Evolutionary conservation across 73 alveolate species (phyloP).

Genomic region (Loxodes magnus): DNA sequence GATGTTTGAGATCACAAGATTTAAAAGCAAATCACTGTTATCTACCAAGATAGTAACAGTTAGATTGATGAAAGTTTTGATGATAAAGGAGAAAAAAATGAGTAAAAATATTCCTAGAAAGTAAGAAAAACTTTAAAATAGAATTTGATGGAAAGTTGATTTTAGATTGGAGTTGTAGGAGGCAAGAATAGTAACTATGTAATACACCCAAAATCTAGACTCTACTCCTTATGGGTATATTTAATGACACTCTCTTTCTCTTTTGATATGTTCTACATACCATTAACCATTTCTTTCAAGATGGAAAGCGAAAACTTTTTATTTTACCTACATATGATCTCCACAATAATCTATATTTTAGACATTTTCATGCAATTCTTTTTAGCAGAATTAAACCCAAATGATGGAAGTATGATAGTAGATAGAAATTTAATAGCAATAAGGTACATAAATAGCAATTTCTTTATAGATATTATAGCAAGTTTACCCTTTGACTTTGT

Average conservation of each 20-base stretch:
- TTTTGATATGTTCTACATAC: slow-evolving; percentile 31
- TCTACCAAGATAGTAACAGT: background rate
- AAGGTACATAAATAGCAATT: slow-evolving; percentile 9
- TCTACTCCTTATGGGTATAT: slow-evolving; percentile 13
- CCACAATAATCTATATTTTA: slow-evolving; percentile 1
- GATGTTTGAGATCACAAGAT: slow-evolving; percentile 5
- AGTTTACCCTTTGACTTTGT: slow-evolving; percentile 41
- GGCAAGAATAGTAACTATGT: background rate
- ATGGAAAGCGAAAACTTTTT: slow-evolving; percentile 10
- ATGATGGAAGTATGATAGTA: slow-evolving; percentile 10
- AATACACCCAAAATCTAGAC: background rate
- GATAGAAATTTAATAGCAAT: background rate
- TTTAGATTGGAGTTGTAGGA: background rate
- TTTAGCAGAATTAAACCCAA: slow-evolving; percentile 12
- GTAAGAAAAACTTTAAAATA: background rate
- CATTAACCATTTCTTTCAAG: slow-evolving; percentile 30
- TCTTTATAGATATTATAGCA: slow-evolving; percentile 23
- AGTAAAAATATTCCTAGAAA: background rate
- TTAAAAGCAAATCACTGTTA: background rate
- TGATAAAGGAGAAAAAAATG: slow-evolving; percentile 1
- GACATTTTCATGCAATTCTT: slow-evolving; percentile 16
- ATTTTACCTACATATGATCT: slow-evolving; percentile 12
- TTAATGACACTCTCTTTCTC: background rate
- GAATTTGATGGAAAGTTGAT: background rate
- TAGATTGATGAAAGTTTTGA: background rate